These are phyloP conservation scores for Datura wrightii DNA, from an alignment of 257 asterid species.

Conservation along the genomic window DNA sequence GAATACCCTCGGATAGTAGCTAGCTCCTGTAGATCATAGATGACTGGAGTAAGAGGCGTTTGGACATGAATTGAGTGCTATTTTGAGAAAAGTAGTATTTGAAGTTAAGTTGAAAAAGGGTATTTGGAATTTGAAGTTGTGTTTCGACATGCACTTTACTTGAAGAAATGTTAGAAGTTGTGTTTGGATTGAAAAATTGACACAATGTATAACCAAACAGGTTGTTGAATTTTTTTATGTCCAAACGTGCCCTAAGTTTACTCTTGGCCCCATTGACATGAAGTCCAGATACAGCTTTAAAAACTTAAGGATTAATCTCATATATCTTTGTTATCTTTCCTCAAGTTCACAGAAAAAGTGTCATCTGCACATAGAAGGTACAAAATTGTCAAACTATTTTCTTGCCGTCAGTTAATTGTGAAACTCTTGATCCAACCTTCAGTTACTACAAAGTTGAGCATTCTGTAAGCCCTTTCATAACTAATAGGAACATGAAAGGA, in stretches of 20 bases:
- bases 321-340: background rate
- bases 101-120: background rate
- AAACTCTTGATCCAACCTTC: background rate
- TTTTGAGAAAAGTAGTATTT: background rate
- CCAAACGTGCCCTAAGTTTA: background rate
- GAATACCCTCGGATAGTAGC: background rate
- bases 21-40: background rate
- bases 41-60: background rate
- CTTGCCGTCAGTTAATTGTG: background rate
- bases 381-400: background rate
- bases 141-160: too few relatives aligned
- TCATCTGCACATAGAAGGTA: background rate
- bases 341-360: background rate
- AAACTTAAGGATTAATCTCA: background rate
- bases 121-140: too few relatives aligned
- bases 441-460: background rate
- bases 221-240: background rate
- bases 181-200: too few relatives aligned
- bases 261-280: background rate
- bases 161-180: too few relatives aligned
- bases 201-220: background rate
- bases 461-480: slow-evolving; percentile 12
- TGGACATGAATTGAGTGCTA: background rate
- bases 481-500: too few relatives aligned
- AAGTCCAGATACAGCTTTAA: background rate